Conservation (phyloP, 768 basidiomycete genomes). For the Zangia roseola region DNA sequence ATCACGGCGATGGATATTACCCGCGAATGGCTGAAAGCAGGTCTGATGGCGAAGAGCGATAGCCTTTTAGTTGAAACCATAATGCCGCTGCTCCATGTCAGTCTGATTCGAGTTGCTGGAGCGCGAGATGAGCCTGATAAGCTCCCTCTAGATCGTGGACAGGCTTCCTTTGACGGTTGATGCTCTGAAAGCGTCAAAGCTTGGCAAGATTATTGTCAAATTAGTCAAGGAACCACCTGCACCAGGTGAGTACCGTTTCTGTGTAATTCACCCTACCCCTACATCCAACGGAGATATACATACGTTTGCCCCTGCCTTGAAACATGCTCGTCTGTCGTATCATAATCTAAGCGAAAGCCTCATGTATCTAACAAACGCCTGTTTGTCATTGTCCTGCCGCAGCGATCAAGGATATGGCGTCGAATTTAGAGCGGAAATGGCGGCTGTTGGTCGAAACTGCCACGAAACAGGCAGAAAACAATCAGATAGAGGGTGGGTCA, state of each 20-base stretch:
- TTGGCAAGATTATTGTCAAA: conserved; percentile 78
- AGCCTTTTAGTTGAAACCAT: conserved; percentile 64
- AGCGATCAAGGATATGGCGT: conserved; percentile 95
- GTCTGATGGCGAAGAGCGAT: conserved; percentile 55
- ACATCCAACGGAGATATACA: conserved; percentile 29
- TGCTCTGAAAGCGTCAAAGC: conserved; percentile 64
- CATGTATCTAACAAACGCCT: conserved; percentile 68
- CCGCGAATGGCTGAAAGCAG: conserved; percentile 79
- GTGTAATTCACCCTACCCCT: conserved; percentile 14
- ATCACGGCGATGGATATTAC: conserved; percentile 71
- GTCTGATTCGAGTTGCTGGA: conserved; percentile 34
- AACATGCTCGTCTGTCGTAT: conserved; percentile 32
- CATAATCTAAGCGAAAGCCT: conserved; percentile 32
- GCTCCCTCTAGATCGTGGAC: conserved; percentile 61
- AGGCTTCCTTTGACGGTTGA: conserved; percentile 75
- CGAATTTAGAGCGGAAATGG: conserved; percentile 85
- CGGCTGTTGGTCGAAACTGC: conserved; percentile 58
- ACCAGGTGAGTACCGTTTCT: conserved; percentile 64
- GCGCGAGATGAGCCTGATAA: conserved; percentile 18
- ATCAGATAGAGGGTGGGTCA: conserved; percentile 71
- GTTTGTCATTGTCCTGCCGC: conserved; percentile 41
- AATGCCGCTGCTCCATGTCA: conserved; percentile 85
- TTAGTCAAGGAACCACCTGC: conserved; percentile 73
- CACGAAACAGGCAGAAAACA: conserved; percentile 41
- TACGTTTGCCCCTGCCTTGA: conserved; percentile 27